Evolutionary conservation across 768 basidiomycete genomes (phyloP), one percentile per base, ranked within the genome.

Genomic region (Lactarius pseudohatsudake): DNA sequence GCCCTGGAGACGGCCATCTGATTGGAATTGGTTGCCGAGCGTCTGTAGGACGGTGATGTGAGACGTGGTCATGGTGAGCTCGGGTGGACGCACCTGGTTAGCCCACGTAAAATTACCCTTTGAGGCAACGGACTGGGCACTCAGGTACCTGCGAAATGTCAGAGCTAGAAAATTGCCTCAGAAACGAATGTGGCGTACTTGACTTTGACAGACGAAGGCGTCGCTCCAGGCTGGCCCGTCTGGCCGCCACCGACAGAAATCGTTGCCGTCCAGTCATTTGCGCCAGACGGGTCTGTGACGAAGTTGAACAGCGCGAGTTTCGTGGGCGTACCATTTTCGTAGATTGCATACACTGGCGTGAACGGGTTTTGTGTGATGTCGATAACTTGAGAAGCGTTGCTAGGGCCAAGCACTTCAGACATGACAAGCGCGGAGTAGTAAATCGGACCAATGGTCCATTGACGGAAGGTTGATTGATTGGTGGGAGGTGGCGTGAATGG

Each of bases 51-150:
- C 18, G 60, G 67, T 60, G 28, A 36, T 18, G 60, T 60, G 54
- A 63, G 20, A 57, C 20, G 34, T 38, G 20, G 45, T 36, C n/a
- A 16, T 0, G 56, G 22, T 54, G 26, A 55, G 3, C 28, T 22
- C n/a, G 30, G 41, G 36, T 13, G 10, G 20, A 68, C 80, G 41
- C 56, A 88, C 88, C 78, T 90, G 92, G 6, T 86, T 85, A 3
- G 88, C 91, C 90, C 91, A 93, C 0, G 85, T 87, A 65, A 92
- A 85, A 72, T 90, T 86, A 61, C 77, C 80, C 72, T 84, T 87
- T 64, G 85, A 82, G 1, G 84, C 77, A 3, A 90, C 86, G 1
- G 83, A 82, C 0, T 78, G 72, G 0, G 90, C 87, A 0, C 72
- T 65, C 32, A 90, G 79, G 71, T 88, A 90, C 71, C 86, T 86